These are phyloP conservation scores for Russula sp. DNA, from an alignment of 768 basidiomycete genomes.

Conservation along the genomic window DNA sequence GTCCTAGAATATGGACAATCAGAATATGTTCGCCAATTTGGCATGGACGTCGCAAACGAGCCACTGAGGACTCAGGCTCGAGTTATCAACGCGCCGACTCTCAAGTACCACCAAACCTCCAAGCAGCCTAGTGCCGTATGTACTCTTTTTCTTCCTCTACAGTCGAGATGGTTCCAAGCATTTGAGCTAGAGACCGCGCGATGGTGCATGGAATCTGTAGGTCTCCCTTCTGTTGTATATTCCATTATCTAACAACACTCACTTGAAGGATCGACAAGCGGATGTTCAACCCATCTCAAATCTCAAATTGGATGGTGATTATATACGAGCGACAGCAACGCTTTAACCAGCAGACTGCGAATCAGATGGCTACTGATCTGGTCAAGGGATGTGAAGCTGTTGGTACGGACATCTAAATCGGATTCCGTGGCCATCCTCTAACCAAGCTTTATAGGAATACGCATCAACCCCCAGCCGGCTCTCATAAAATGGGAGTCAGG, in stretches of 20 bases:
- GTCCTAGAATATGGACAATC: constrained; percentile 40
- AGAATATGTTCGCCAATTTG: constrained; percentile 60
- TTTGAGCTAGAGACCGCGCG: constrained; percentile 42
- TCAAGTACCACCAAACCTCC: constrained; percentile 57
- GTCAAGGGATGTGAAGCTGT: constrained; percentile 43
- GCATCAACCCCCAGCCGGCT: constrained; percentile 38
- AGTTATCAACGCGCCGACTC: constrained; percentile 52
- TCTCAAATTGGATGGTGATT: constrained; percentile 56
- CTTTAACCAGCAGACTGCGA: constrained; percentile 42
- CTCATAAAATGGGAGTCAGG: constrained; percentile 50
- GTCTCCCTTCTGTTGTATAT: constrained; percentile 11
- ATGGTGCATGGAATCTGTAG: constrained; percentile 78
- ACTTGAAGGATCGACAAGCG: constrained; percentile 58
- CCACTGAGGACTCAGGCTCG: constrained; percentile 57
- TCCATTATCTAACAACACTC: background rate
- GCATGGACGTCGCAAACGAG: constrained; percentile 49
- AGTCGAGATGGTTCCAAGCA: background rate
- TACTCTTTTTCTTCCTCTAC: constrained; percentile 8
- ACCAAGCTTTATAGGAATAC: constrained; percentile 44
- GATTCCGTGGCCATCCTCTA: background rate
- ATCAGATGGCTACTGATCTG: constrained; percentile 51
- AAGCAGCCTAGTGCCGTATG: constrained; percentile 52
- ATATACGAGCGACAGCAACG: constrained; percentile 57
- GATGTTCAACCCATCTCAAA: constrained; percentile 49
- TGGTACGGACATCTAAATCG: constrained; percentile 38